Evolutionary conservation across 2,329 filamentous ascomycete species (phyloP).

Genomic region (Beauveria asiatica): DNA sequence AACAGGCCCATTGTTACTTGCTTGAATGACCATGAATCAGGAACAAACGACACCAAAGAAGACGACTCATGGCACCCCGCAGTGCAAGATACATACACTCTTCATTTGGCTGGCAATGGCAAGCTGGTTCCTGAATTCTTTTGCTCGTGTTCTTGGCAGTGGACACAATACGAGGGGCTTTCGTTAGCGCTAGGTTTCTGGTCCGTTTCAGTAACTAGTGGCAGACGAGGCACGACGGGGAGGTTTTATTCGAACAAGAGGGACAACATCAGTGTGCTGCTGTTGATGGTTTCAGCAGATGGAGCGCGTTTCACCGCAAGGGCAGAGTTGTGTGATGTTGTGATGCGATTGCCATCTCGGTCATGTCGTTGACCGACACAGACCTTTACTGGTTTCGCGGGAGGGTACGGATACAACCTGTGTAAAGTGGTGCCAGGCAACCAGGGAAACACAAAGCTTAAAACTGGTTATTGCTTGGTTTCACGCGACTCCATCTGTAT

Average conservation of each 20-base stretch:
- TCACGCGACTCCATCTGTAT: background rate
- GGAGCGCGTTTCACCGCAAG: background rate
- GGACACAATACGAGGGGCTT: background rate
- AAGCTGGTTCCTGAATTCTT: background rate
- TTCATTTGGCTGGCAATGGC: too few species aligned
- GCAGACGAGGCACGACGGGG: background rate
- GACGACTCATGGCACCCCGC: too few species aligned
- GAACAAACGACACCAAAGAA: too few species aligned
- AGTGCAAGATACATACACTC: too few species aligned
- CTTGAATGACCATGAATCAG: background rate
- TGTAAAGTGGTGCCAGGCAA: background rate
- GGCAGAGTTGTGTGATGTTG: background rate
- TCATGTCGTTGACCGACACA: background rate
- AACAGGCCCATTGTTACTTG: background rate
- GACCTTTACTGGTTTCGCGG: background rate
- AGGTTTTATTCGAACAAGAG: background rate
- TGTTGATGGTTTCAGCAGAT: background rate
- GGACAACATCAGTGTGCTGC: background rate
- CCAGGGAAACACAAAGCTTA: background rate
- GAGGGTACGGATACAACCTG: background rate
- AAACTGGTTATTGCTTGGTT: background rate
- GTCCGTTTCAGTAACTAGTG: slow-evolving; percentile 5
- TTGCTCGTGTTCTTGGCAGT: background rate
- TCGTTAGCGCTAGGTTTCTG: background rate
- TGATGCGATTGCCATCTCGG: background rate